Percentiles rank a stretch among this genome's conserved stretches.
phyloP scores from a whole-genome alignment of 805 yeast species.

The Suhomyces xylopsoci region DNA sequence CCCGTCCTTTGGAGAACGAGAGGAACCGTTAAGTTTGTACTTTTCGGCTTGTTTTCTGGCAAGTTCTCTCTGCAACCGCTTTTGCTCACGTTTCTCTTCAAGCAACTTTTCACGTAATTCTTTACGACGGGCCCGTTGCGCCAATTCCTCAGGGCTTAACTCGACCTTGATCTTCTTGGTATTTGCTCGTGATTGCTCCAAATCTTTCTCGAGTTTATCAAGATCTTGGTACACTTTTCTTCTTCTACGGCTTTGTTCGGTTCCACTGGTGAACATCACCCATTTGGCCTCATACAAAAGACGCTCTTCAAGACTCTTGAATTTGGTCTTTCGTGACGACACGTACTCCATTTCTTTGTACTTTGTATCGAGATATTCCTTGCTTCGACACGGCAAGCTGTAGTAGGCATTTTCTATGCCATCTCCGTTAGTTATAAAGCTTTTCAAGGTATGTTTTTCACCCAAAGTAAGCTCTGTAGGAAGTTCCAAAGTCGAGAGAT shows the following conservation, averaged over 20 bases:
- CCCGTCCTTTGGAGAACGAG: neutral
- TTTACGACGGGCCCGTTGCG: conserved; percentile 6
- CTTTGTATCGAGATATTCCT: conserved; percentile 18
- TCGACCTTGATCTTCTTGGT: conserved; percentile 5
- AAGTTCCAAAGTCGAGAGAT: neutral
- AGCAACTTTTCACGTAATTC: conserved; percentile 3
- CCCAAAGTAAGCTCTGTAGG: conserved; percentile 19
- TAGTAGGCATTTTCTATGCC: conserved; percentile 12
- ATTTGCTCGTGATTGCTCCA: conserved; percentile 10
- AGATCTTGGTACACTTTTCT: conserved; percentile 4
- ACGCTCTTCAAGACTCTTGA: conserved; percentile 27
- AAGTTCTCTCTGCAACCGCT: conserved; percentile 2
- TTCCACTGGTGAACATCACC: conserved; percentile 22
- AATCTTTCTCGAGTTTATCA: conserved; percentile 5
- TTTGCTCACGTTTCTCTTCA: conserved; percentile 3
- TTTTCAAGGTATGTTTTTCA: conserved; percentile 21
- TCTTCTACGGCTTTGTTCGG: conserved; percentile 2
- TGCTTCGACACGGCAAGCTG: conserved; percentile 25
- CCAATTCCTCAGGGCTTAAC: conserved; percentile 14
- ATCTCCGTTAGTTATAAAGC: conserved; percentile 11
- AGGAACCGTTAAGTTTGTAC: neutral
- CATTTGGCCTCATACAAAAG: conserved; percentile 40
- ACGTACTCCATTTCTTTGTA: conserved; percentile 22
- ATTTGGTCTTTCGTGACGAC: conserved; percentile 25
- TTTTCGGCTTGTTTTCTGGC: neutral